A percentile compares a stretch with the other conserved stretches of the same genome.
Evolutionary conservation across 2,329 filamentous ascomycete genomes (phyloP).

Genomic region (Colletotrichum sp.): DNA sequence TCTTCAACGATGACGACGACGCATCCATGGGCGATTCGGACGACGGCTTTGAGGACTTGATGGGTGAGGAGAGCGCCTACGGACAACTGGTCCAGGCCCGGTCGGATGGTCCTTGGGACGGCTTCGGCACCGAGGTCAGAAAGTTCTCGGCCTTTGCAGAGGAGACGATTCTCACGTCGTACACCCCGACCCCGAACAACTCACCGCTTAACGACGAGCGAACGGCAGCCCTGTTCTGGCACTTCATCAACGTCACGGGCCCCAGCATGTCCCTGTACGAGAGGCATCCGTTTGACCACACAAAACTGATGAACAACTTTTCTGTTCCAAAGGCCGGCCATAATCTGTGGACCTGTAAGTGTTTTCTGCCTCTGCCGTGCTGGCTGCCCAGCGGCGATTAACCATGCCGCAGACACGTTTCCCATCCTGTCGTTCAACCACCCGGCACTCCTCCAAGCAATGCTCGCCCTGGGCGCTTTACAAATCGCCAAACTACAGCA

Average conservation of each 20-base stretch:
- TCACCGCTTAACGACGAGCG: constrained; percentile 81
- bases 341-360: constrained; percentile 67
- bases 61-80: constrained; percentile 37
- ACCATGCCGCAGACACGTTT: constrained; percentile 60
- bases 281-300: constrained; percentile 76
- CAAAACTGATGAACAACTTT: constrained; percentile 65
- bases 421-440: constrained; percentile 83
- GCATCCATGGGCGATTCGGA: constrained; percentile 66
- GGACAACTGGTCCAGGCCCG: constrained; percentile 41
- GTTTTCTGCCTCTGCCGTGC: not conserved
- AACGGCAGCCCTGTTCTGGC: constrained; percentile 83
- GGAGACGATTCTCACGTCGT: constrained; percentile 63
- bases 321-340: constrained; percentile 67
- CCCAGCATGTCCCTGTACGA: constrained; percentile 89
- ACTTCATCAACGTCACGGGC: constrained; percentile 89
- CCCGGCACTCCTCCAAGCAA: constrained; percentile 87
- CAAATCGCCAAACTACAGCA: constrained; percentile 86
- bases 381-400: constrained; percentile 33
- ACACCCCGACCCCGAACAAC: constrained; percentile 66
- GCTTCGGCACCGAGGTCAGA: constrained; percentile 50
- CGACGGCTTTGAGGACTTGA: constrained; percentile 53
- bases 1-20: constrained; percentile 60
- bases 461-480: constrained; percentile 83
- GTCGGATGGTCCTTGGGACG: constrained; percentile 39
- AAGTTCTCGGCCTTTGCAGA: constrained; percentile 54